These are phyloP conservation scores for Elaeis guineensis DNA, from an alignment of 176 grass and related monocot species.

Conservation along the genomic window DNA sequence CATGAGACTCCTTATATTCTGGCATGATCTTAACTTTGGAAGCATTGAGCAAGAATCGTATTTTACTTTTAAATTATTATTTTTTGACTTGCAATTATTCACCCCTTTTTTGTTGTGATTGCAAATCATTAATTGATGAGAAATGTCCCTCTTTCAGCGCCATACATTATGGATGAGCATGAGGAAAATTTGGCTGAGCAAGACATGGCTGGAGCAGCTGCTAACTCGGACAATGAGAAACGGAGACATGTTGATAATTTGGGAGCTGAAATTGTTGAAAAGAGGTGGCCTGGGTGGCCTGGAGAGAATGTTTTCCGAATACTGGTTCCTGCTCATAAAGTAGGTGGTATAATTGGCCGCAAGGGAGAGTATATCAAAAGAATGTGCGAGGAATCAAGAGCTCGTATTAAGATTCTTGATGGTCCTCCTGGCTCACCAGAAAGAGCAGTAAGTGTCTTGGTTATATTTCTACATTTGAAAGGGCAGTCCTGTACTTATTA, in stretches of 20 bases:
- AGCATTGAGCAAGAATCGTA: too few relatives aligned
- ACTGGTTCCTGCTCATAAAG: conserved; percentile 70
- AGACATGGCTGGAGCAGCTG: conserved; percentile 27
- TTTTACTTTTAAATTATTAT: neutral
- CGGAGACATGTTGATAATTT: conserved; percentile 9
- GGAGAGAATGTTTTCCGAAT: conserved; percentile 86
- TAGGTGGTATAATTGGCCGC: conserved; percentile 80
- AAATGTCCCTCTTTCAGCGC: too few relatives aligned
- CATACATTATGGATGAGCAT: conserved; percentile 37
- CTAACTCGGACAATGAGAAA: conserved; percentile 16
- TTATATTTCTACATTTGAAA: neutral
- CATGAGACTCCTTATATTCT: too few relatives aligned
- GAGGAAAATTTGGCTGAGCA: conserved; percentile 29
- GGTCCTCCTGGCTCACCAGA: conserved; percentile 70
- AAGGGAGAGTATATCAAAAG: conserved; percentile 95
- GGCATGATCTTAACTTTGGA: too few relatives aligned
- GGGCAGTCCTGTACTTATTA: too few relatives aligned
- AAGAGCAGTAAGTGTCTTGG: conserved; percentile 62
- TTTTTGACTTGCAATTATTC: neutral
- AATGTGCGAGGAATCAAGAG: conserved; percentile 88
- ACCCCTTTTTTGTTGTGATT: neutral
- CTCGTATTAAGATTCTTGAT: conserved; percentile 93
- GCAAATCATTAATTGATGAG: too few relatives aligned
- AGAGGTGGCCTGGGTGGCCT: conserved; percentile 90
- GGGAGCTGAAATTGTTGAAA: conserved; percentile 26